phyloP scores from a whole-genome alignment of 1,139 yeast species.

The Yamadazyma trypodendri region DNA sequence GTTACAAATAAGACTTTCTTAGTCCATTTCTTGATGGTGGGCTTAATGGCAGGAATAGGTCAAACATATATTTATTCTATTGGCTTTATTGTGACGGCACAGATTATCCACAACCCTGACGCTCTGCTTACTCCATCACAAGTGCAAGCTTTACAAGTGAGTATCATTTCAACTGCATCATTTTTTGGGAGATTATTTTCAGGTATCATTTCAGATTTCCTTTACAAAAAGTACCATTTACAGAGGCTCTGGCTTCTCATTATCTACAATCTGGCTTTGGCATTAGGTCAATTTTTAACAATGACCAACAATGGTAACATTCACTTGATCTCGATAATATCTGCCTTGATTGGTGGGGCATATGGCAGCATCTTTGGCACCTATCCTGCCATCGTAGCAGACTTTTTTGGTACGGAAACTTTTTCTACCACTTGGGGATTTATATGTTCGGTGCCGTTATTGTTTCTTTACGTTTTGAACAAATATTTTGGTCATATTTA shows the following conservation, averaged over 20 bases:
- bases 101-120: conserved; percentile 24
- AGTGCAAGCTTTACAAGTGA: conserved; percentile 47
- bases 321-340: conserved; percentile 28
- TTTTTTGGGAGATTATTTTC: conserved; percentile 40
- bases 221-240: conserved; percentile 30
- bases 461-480: conserved; percentile 34
- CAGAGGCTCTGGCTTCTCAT: conserved; percentile 43
- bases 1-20: conserved; percentile 28
- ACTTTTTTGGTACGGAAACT: conserved; percentile 39
- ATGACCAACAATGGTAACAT: conserved; percentile 28
- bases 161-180: conserved; percentile 40
- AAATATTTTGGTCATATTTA: conserved; percentile 41
- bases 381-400: conserved; percentile 49
- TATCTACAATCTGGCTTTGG: conserved; percentile 27
- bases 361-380: conserved; percentile 45
- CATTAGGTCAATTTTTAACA: conserved; percentile 31
- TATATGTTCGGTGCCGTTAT: conserved; percentile 42
- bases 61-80: conserved; percentile 47
- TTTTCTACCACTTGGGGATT: conserved; percentile 50
- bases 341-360: conserved; percentile 36
- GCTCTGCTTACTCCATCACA: conserved; percentile 25
- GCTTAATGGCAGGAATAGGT: conserved; percentile 37
- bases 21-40: conserved; percentile 34
- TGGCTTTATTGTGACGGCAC: conserved; percentile 46
- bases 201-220: conserved; percentile 39